Evolutionary conservation across 2,329 filamentous ascomycete genomes (phyloP), one percentile per base, ranked within the genome.

Genomic region (Xylariales sp.): DNA sequence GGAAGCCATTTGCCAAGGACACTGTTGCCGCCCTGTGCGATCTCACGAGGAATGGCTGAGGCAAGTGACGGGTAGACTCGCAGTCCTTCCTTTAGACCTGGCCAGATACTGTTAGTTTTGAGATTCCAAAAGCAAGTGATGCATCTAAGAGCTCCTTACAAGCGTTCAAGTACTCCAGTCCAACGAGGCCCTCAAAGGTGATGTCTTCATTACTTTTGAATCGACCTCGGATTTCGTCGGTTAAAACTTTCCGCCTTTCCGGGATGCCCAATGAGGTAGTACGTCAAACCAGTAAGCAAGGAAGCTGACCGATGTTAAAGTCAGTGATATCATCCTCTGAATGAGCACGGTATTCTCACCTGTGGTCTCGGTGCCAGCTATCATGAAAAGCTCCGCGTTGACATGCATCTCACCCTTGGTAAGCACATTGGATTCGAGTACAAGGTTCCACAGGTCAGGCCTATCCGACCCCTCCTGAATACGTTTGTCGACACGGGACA

Each of bases 401-500:
- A 18, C 25, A 15, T 43, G 27, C 40, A 43, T 43, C 34, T 43
- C 40, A 3, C 27, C 29, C 0, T 46, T 19, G 2, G 33, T 49
- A n/a, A 55, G 42, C 4, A 31, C 34, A 16, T 48, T 35, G 10
- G 48, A 52, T 33, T 38, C 42, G 11, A 51, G 14, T 2, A 54
- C 46, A 3, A 57, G 37, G 27, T 55, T 52, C 54, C 54, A 58
- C 4, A 57, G 34, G 19, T 58, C 55, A 3, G 48, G 55, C 16
- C 52, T 43, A 8, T 46, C 42, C 4, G 53, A 56, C 2, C 52
- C 54, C 11, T 52, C 25, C 8, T 47, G 37, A 1, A 62, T 44
- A 6, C 61, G 50, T 7, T 50, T 48, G 27, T 58, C 48, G 9
- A 63, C 47, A 16, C 59, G 59, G 12, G 53, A 52, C 20, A 54